These are phyloP conservation scores for Solanum habrochaites DNA, from an alignment of 257 asterid species.

Conservation along the genomic window DNA sequence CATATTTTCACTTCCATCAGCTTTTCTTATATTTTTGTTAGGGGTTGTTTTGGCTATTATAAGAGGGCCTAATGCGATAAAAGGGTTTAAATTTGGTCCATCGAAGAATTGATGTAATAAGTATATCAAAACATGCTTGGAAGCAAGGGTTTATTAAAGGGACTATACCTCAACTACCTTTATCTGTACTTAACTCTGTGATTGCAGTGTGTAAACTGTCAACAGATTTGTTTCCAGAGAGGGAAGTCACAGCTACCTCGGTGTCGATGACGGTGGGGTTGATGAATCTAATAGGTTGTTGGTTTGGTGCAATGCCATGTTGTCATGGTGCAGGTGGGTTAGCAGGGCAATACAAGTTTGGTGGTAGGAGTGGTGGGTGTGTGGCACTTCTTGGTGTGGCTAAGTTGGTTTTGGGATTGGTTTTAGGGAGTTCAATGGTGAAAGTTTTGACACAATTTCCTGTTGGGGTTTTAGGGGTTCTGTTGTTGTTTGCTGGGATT, in stretches of 20 bases:
- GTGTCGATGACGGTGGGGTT: constrained; percentile 62
- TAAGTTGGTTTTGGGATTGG: constrained; percentile 46
- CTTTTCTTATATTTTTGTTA: constrained; percentile 39
- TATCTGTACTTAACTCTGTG: constrained; percentile 64
- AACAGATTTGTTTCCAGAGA: constrained; percentile 58
- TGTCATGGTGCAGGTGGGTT: constrained; percentile 91
- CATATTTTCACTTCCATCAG: constrained; percentile 51
- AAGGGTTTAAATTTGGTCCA: constrained; percentile 55
- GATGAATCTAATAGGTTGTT: constrained; percentile 68
- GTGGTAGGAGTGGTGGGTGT: constrained; percentile 70
- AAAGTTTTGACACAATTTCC: constrained; percentile 49
- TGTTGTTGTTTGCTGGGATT: constrained; percentile 65
- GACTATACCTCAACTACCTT: constrained; percentile 62
- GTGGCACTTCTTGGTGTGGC: constrained; percentile 69
- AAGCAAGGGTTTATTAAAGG: constrained; percentile 72
- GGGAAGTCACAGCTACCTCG: constrained; percentile 48
- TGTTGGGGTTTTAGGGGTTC: constrained; percentile 57
- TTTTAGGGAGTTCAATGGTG: constrained; percentile 57
- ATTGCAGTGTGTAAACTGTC: constrained; percentile 75
- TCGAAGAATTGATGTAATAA: constrained; percentile 25
- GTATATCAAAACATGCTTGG: constrained; percentile 53
- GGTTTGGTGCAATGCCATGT: constrained; percentile 83
- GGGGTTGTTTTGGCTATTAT: constrained; percentile 46
- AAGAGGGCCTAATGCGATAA: constrained; percentile 52
- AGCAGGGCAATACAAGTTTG: constrained; percentile 78